Base-by-base conservation (phyloP, 352 stramenopile genomes). In the Pythium monospermum region DNA sequence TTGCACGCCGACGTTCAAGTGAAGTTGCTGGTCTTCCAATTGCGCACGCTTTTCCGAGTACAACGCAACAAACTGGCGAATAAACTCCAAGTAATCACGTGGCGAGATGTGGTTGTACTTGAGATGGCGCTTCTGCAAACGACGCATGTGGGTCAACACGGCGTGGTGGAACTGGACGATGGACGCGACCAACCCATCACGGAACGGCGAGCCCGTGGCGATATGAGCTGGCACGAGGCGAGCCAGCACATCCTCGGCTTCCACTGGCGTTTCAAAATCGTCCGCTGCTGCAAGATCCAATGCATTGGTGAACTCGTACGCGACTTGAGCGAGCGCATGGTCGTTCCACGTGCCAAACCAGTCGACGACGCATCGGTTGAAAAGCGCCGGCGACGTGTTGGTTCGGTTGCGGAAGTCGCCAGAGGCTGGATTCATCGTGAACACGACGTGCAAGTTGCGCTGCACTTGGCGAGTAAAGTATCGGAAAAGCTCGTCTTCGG, bases 291-390 rank as follows among this genome's bases (percentile, higher is more conserved):
- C 92, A 53, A 99, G 83, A 64, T 99, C 95, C 27, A 99, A 68
- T 10, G 79, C 88, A 23, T 94, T 91, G 8, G 96, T 99, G 59
- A 99, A 98, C 64, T 98, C 96, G 60, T 97, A 97, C 35, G 91
- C 93, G 27, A 99, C 96, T 71, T 99, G 97, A n/a, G 93, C 95
- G 47, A 99, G 83, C 19, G 98, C 97, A 53, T 98, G 93, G 42
- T 87, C 72, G 53, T 96, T 96, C 98, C 98, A 99, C 18, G 95
- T 99, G 22, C 97, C 98, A 71, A 99, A 99, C 98, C 98, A 99
- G 68, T 99, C 97, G 19, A 99, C 96, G 21, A 99, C 97, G 64
- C 96, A 98, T 56, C 98, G 85, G 74, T 99, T 99, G 70, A 99
- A 99, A 4, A 99, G 74, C 52, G 98, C 97, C 6, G 98, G 98